Percentiles rank a stretch among this genome's conserved stretches.
Evolutionary conservation across 1,139 yeast species (phyloP).

Genomic region (Protomyces inundatus): DNA sequence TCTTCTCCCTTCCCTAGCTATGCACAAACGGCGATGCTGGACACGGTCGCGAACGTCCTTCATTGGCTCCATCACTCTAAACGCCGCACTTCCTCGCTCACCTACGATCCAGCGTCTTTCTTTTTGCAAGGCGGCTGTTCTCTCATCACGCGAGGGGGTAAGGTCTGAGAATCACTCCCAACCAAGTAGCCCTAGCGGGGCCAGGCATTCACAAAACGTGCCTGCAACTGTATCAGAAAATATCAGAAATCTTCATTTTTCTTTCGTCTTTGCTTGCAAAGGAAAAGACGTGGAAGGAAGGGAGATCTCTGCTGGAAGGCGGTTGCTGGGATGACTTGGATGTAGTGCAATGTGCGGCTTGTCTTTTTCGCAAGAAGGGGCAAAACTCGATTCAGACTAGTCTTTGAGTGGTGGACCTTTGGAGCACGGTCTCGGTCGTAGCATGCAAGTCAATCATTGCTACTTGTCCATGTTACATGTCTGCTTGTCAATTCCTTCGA

Average conservation of each 20-base stretch:
- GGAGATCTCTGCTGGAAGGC: slow-evolving; percentile 15
- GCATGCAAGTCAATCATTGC: background rate
- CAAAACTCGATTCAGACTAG: slow-evolving; percentile 28
- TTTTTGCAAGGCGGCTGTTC: background rate
- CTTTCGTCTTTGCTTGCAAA: slow-evolving; percentile 1
- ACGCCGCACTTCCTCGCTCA: slow-evolving; percentile 28
- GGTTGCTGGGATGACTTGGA: slow-evolving; percentile 26
- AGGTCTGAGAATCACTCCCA: slow-evolving; percentile 27
- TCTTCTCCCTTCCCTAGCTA: background rate
- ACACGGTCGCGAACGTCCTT: slow-evolving; percentile 4
- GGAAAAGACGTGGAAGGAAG: background rate
- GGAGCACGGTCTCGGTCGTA: slow-evolving; percentile 8
- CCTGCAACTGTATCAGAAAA: slow-evolving; percentile 25
- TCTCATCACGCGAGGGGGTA: slow-evolving; percentile 16
- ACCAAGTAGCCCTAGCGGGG: slow-evolving; percentile 26
- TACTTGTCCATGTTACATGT: background rate
- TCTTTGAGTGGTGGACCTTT: slow-evolving; percentile 22
- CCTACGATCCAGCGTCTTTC: background rate
- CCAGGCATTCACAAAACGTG: slow-evolving; percentile 25
- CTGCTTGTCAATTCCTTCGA: no score
- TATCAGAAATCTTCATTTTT: background rate
- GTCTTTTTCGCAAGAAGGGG: background rate
- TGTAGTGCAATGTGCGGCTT: slow-evolving; percentile 28
- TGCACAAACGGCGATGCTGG: background rate
- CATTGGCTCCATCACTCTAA: slow-evolving; percentile 18